phyloP scores from a whole-genome alignment of 2,329 filamentous ascomycete genomes.

The Thielaviopsis musarum region DNA sequence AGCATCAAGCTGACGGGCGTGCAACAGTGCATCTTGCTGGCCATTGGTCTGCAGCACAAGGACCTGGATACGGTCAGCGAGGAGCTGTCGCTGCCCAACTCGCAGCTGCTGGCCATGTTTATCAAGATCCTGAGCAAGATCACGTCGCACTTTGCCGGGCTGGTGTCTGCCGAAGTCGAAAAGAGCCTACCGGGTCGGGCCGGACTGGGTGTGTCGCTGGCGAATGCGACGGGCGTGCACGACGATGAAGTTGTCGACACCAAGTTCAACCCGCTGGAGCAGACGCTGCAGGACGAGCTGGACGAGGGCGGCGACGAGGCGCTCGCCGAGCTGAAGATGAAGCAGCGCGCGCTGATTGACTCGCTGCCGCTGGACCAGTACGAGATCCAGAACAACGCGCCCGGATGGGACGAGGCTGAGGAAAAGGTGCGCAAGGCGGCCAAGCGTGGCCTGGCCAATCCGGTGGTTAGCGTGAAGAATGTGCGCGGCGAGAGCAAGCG shows the following conservation, averaged over 20 bases:
- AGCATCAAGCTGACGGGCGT: conserved; percentile 60
- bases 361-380: conserved; percentile 73
- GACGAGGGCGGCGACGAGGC: conserved; percentile 69
- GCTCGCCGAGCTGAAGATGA: conserved; percentile 51
- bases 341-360: conserved; percentile 79
- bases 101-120: conserved; percentile 88
- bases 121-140: conserved; percentile 90
- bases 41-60: conserved; percentile 81
- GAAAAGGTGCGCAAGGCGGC: conserved; percentile 49
- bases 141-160: conserved; percentile 54
- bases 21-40: conserved; percentile 76
- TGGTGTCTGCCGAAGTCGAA: conserved; percentile 60
- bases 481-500: conserved; percentile 36
- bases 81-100: conserved; percentile 56
- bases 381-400: conserved; percentile 45
- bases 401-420: conserved; percentile 54
- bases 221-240: conserved; percentile 45
- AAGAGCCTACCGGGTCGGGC: conserved; percentile 44
- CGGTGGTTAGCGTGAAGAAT: conserved; percentile 70
- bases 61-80: conserved; percentile 63
- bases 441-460: conserved; percentile 42
- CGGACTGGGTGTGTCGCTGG: conserved; percentile 39
- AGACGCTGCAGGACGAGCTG: conserved; percentile 62
- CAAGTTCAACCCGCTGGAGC: conserved; percentile 53
- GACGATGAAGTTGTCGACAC: conserved; percentile 51